A percentile compares a stretch with the other conserved stretches of the same genome.
phyloP scores from a whole-genome alignment of 495 filamentous ascomycete genomes.

The Penicillium macrosclerotiorum region DNA sequence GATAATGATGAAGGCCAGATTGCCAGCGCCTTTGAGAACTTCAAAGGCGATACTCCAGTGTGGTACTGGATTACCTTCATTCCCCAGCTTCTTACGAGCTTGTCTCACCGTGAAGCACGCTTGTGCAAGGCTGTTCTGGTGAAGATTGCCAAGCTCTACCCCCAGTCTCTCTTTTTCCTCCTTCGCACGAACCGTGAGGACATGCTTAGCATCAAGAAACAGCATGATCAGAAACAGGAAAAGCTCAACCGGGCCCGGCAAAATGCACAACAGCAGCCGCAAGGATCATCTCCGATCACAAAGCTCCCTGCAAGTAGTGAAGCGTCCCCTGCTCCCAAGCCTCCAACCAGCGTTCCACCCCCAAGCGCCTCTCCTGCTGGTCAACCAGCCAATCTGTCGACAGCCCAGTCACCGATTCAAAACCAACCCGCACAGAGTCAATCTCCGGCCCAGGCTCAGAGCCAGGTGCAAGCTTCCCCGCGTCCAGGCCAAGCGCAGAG shows the following conservation, averaged over 20 bases:
- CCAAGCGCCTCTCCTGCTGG: slow-evolving; percentile 28
- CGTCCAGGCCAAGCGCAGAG: slow-evolving; percentile 22
- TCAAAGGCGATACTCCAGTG: slow-evolving; percentile 90
- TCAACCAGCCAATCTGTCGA: slow-evolving; percentile 34
- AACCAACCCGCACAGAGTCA: slow-evolving; percentile 30
- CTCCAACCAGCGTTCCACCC: slow-evolving; percentile 29
- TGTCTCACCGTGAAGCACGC: slow-evolving; percentile 86
- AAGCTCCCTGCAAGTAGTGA: slow-evolving; percentile 57
- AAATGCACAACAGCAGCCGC: slow-evolving; percentile 27
- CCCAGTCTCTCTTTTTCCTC: slow-evolving; percentile 92
- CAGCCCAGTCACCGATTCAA: slow-evolving; percentile 30
- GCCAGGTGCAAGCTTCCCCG: slow-evolving; percentile 25
- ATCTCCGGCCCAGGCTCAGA: slow-evolving; percentile 24
- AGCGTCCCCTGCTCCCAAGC: slow-evolving; percentile 41
- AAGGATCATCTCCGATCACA: slow-evolving; percentile 45
- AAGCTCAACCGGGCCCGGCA: slow-evolving; percentile 47
- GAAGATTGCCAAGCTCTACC: slow-evolving; percentile 93
- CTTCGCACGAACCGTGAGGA: slow-evolving; percentile 94
- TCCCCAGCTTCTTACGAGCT: slow-evolving; percentile 85
- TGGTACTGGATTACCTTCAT: slow-evolving; percentile 99
- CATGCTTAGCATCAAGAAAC: slow-evolving; percentile 86
- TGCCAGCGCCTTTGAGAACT: slow-evolving; percentile 79
- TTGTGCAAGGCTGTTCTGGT: slow-evolving; percentile 77
- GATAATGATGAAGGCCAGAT: slow-evolving; percentile 83
- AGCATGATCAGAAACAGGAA: slow-evolving; percentile 75